Evolutionary conservation across 768 basidiomycete species (phyloP), one percentile per base, ranked within the genome.

Genomic region (Calvatia gigantea): DNA sequence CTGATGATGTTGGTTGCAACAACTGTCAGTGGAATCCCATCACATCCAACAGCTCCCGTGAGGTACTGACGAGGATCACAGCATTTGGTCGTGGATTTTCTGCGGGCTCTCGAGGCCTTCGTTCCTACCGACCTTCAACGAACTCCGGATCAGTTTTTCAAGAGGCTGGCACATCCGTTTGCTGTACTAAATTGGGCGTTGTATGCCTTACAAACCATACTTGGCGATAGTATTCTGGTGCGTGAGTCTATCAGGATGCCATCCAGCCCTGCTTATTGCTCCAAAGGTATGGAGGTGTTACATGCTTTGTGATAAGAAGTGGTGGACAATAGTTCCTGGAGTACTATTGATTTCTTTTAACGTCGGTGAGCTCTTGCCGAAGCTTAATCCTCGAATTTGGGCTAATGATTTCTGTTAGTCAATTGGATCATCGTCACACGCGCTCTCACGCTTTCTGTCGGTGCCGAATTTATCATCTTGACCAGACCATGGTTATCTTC

Each of bases 271-370:
- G 41, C 28, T 23, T 23, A 14, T 14, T 31, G 23, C n/a, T 39
- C 21, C 14, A 31, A 5, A 55, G 54, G 45, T 55, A 4, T 55
- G 54, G 54, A 35, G 54, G 15, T 55, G 54, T n/a, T 54, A 47
- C 21, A 37, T 55, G 14, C 29, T 55, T 28, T 55, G n/a, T 14
- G 45, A 47, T n/a, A 55, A 29, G 44, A 47, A 39, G 41, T 47
- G 54, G 54, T 55, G 54, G 54, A 31, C 25, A 5, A 2, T 47
- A 9, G 11, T 55, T 15, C 54, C 54, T 6, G 54, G 45, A 21
- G 28, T 27, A 1, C 6, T 29, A 15, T 8, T 55, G 6, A 35
- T 55, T 5, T 33, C 37, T 7, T 37, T 47, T n/a, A 39, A 55
- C 44, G 39, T 21, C 25, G 44, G 54, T 46, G 14, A 38, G 45